These are phyloP conservation scores for Rhodamnia argentea DNA, from an alignment of 345 rosid genomes.

Conservation along the genomic window DNA sequence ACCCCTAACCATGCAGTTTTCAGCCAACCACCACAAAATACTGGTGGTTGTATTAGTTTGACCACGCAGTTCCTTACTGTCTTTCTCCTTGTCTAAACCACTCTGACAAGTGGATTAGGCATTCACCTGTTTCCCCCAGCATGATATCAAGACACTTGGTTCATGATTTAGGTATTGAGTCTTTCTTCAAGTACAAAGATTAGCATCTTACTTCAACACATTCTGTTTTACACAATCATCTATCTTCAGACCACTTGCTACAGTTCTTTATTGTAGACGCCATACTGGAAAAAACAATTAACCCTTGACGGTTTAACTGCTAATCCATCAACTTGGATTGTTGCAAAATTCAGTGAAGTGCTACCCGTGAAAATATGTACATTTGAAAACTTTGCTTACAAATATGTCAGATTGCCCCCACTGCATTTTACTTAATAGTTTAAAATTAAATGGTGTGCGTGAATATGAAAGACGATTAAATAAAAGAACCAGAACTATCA, in stretches of 20 bases:
- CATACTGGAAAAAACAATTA: neutral
- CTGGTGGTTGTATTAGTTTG: neutral
- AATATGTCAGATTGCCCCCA: neutral
- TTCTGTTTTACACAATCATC: neutral
- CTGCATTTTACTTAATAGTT: neutral
- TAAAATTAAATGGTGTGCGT: neutral
- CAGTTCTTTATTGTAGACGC: neutral
- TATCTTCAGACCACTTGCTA: neutral
- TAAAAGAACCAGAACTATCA: neutral
- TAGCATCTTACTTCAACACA: neutral
- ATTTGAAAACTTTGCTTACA: neutral
- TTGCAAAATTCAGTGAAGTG: neutral
- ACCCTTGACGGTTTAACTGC: neutral
- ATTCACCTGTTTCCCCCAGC: neutral
- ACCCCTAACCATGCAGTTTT: neutral
- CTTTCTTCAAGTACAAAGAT: neutral
- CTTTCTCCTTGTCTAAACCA: neutral
- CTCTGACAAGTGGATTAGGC: neutral
- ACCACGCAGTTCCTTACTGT: neutral
- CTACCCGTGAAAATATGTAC: neutral
- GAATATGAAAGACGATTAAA: neutral
- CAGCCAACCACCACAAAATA: neutral
- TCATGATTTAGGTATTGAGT: neutral
- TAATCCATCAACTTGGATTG: neutral
- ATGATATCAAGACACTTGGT: neutral